Conservation (phyloP, 129 eudicot genomes). For the Tagetes patula region DNA sequence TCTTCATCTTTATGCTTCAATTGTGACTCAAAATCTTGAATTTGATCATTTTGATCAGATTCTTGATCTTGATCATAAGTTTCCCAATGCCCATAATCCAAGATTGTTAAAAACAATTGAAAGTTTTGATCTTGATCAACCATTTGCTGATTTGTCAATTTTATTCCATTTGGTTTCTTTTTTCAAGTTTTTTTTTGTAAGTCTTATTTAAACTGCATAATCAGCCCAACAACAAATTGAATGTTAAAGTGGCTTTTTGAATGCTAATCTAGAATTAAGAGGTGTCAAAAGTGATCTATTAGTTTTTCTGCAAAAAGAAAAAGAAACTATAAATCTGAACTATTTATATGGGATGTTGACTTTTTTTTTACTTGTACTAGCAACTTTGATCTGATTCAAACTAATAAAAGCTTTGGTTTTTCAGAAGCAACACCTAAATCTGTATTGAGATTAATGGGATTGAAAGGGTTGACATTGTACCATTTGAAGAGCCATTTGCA, state of each 20-base stretch:
- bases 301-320: background rate
- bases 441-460: conserved; percentile 80
- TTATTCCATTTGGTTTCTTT: conserved; percentile 14
- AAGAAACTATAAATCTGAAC: background rate
- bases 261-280: conserved; percentile 13
- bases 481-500: conserved; percentile 90
- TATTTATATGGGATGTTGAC: background rate
- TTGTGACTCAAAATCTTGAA: conserved; percentile 15
- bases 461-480: conserved; percentile 85
- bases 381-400: conserved; percentile 20
- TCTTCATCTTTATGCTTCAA: background rate
- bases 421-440: conserved; percentile 94
- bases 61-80: conserved; percentile 33
- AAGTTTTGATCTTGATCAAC: conserved; percentile 31
- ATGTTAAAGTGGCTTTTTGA: background rate
- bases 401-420: conserved; percentile 22
- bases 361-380: background rate
- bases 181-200: conserved; percentile 9
- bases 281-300: conserved; percentile 8
- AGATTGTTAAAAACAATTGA: conserved; percentile 1
- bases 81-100: conserved; percentile 21
- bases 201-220: conserved; percentile 21
- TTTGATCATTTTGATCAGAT: conserved; percentile 25
- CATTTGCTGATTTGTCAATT: conserved; percentile 1
- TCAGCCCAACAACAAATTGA: conserved; percentile 1